Percentiles rank a stretch among this genome's conserved stretches.
Evolutionary conservation across 2,329 filamentous ascomycete genomes (phyloP).

Genomic region (Balansia obtecta): DNA sequence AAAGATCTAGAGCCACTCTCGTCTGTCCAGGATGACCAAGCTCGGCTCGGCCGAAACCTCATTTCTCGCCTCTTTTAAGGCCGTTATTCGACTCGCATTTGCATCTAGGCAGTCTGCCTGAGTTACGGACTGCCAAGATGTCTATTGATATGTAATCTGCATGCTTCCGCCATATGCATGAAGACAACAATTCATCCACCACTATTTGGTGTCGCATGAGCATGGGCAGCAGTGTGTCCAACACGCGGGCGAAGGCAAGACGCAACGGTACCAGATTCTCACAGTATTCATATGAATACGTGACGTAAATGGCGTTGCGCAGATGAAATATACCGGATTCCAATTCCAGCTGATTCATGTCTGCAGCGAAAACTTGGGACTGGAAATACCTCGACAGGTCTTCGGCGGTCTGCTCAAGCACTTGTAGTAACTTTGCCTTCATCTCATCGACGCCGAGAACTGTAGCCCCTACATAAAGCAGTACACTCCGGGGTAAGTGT

Average conservation of each 20-base stretch:
- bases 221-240: slow-evolving; percentile 14
- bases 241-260: slow-evolving; percentile 18
- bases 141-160: slow-evolving; percentile 15
- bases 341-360: slow-evolving; percentile 11
- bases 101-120: not conserved
- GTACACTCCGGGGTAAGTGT: slow-evolving; percentile 20
- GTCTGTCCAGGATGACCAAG: no score
- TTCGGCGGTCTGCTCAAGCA: slow-evolving; percentile 15
- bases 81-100: not conserved
- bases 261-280: slow-evolving; percentile 20
- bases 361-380: slow-evolving; percentile 6
- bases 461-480: slow-evolving; percentile 20
- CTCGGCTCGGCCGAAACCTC: no score
- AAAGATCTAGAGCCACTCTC: no score
- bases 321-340: slow-evolving; percentile 15
- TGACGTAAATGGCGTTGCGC: slow-evolving; percentile 17
- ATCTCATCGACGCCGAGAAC: slow-evolving; percentile 17
- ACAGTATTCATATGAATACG: slow-evolving; percentile 13
- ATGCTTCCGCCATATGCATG: slow-evolving; percentile 13
- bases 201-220: slow-evolving; percentile 15
- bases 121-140: slow-evolving; percentile 9
- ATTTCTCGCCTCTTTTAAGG: not conserved
- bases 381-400: slow-evolving; percentile 13
- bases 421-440: slow-evolving; percentile 14
- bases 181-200: slow-evolving; percentile 12